These are phyloP conservation scores for Angophora floribunda DNA, from an alignment of 345 rosid species.

Conservation along the genomic window DNA sequence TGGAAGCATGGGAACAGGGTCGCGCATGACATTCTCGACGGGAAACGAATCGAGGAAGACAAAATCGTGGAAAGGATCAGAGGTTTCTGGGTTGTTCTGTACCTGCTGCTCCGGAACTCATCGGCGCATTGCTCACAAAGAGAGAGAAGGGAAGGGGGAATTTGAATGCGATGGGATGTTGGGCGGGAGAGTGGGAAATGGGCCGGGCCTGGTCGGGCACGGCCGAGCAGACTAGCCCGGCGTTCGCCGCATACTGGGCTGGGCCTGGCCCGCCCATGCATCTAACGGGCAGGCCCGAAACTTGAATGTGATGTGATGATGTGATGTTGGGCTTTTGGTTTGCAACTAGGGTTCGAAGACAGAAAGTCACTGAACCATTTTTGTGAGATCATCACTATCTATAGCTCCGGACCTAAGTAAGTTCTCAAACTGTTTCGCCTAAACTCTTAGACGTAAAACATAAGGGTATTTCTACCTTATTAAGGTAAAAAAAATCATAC, in stretches of 20 bases:
- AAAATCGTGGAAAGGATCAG: not conserved
- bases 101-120: not conserved
- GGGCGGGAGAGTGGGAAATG: not conserved
- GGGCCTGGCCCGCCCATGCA: not conserved
- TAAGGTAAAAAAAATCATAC: too few species aligned
- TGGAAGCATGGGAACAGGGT: not conserved
- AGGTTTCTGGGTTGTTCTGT: not conserved
- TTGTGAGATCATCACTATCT: not conserved
- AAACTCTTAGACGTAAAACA: too few species aligned
- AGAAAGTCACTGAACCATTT: not conserved
- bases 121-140: not conserved
- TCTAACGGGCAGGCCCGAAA: not conserved
- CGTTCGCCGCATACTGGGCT: not conserved
- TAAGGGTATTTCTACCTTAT: too few species aligned
- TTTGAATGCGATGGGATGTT: not conserved
- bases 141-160: not conserved
- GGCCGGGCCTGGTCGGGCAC: not conserved
- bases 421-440: too few species aligned
- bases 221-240: not conserved
- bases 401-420: fast-evolving
- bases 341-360: not conserved
- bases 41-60: not conserved
- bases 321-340: not conserved
- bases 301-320: not conserved
- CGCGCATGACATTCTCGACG: not conserved